Percentiles rank a stretch among this genome's conserved stretches.
These are phyloP conservation scores for Ogataea glucozyma DNA, from an alignment of 805 yeast genomes.

Conservation along the genomic window DNA sequence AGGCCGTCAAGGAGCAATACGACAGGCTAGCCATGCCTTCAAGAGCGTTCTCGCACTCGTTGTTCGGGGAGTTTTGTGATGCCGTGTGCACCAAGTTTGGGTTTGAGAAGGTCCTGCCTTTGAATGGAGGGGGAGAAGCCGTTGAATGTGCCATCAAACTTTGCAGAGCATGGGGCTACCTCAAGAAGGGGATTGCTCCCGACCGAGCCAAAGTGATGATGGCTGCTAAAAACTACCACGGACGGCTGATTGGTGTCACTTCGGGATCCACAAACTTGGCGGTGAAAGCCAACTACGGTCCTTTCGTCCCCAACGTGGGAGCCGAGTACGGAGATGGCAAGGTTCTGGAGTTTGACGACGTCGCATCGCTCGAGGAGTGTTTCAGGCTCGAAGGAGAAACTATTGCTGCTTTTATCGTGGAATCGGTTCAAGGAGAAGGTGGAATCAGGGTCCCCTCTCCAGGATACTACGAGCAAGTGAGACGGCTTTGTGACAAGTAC, in stretches of 20 bases:
- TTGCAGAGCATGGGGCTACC: constrained; percentile 35
- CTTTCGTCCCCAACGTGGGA: constrained; percentile 33
- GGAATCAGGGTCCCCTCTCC: constrained; percentile 39
- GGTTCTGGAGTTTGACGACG: constrained; percentile 29
- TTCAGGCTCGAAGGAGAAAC: constrained; percentile 32
- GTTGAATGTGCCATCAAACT: constrained; percentile 42
- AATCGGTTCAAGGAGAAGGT: constrained; percentile 44
- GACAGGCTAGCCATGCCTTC: constrained; percentile 33
- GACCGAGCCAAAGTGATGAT: constrained; percentile 35
- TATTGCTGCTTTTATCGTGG: constrained; percentile 39
- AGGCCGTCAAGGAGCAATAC: constrained; percentile 36
- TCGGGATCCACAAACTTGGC: constrained; percentile 38
- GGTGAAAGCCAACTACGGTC: constrained; percentile 37
- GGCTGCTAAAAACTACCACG: constrained; percentile 39
- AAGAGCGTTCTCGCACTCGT: constrained; percentile 28
- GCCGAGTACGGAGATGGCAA: constrained; percentile 35
- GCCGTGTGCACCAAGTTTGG: constrained; percentile 30
- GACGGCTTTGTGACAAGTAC: constrained; percentile 35
- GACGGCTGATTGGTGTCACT: constrained; percentile 42
- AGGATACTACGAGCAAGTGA: constrained; percentile 34
- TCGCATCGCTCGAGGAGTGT: constrained; percentile 30
- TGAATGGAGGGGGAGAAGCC: constrained; percentile 39
- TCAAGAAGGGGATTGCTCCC: constrained; percentile 31
- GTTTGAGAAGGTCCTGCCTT: constrained; percentile 32
- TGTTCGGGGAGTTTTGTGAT: constrained; percentile 29